phyloP scores from a whole-genome alignment of 305 asterid species.

The Fraxinus baroniana region DNA sequence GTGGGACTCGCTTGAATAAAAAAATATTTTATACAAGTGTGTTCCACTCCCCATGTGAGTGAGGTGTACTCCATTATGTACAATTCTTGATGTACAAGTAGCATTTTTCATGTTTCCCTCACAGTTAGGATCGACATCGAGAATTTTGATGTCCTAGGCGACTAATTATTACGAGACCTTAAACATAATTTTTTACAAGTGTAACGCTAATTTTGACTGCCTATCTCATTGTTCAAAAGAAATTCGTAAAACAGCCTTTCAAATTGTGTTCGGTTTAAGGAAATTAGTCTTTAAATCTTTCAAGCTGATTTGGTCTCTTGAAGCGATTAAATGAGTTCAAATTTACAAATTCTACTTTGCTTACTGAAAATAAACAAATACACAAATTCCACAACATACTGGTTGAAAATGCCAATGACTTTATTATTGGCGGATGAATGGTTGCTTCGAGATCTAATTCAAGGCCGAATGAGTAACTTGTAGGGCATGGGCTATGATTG shows the following conservation, averaged over 20 bases:
- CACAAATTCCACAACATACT: neutral
- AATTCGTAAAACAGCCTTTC: neutral
- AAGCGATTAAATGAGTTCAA: neutral
- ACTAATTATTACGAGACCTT: neutral
- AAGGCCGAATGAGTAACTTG: neutral
- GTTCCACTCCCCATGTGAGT: too few relatives aligned
- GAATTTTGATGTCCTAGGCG: too few relatives aligned
- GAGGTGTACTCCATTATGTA: too few relatives aligned
- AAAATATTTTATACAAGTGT: too few relatives aligned
- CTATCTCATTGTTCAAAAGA: neutral
- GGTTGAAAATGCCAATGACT: neutral
- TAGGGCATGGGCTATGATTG: neutral
- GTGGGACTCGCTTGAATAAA: too few relatives aligned
- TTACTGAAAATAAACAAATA: neutral
- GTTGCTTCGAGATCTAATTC: neutral
- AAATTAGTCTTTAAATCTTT: neutral
- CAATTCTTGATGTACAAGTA: too few relatives aligned
- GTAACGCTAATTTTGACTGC: neutral
- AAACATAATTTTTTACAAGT: neutral
- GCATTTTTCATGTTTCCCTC: too few relatives aligned
- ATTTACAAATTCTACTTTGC: neutral
- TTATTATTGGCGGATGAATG: neutral
- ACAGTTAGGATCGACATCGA: too few relatives aligned
- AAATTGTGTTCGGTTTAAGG: neutral
- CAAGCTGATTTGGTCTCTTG: too few relatives aligned